These are phyloP conservation scores for Phialemonium atrogriseum DNA, from an alignment of 2,329 filamentous ascomycete genomes.

Conservation along the genomic window DNA sequence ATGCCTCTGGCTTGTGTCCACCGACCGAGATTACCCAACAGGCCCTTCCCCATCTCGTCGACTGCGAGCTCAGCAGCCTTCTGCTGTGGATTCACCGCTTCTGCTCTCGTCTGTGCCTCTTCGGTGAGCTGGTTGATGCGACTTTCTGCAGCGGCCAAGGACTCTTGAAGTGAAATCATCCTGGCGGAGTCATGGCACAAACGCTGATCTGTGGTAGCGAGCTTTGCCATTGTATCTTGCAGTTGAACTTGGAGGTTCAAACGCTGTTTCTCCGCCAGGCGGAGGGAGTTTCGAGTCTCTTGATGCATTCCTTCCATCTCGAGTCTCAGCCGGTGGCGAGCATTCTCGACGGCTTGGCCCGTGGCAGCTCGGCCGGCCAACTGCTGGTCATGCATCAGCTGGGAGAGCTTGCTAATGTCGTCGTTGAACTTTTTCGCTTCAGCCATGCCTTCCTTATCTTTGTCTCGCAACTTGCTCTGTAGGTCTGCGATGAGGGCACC, in stretches of 20 bases:
- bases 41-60: background rate
- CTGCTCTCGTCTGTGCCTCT: too few relatives aligned
- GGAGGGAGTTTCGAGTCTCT: slow-evolving; percentile 16
- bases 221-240: slow-evolving; percentile 13
- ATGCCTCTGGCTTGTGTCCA: background rate
- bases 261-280: slow-evolving; percentile 13
- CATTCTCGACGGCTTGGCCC: slow-evolving; percentile 18
- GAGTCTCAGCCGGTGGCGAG: slow-evolving; percentile 21
- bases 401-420: slow-evolving; percentile 10
- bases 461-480: slow-evolving; percentile 10
- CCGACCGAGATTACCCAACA: background rate
- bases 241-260: slow-evolving; percentile 18
- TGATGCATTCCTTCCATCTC: slow-evolving; percentile 17
- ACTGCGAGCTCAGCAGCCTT: background rate
- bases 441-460: slow-evolving; percentile 5
- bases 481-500: slow-evolving; percentile 9
- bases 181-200: slow-evolving; percentile 3
- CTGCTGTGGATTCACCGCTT: too few relatives aligned
- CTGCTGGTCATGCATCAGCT: slow-evolving; percentile 12
- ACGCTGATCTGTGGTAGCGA: slow-evolving; percentile 9
- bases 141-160: background rate
- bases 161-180: slow-evolving; percentile 6
- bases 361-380: slow-evolving; percentile 5
- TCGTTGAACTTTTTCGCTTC: slow-evolving; percentile 11
- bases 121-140: background rate